phyloP scores from a whole-genome alignment of 768 basidiomycete genomes.

The Pholiota microspora region DNA sequence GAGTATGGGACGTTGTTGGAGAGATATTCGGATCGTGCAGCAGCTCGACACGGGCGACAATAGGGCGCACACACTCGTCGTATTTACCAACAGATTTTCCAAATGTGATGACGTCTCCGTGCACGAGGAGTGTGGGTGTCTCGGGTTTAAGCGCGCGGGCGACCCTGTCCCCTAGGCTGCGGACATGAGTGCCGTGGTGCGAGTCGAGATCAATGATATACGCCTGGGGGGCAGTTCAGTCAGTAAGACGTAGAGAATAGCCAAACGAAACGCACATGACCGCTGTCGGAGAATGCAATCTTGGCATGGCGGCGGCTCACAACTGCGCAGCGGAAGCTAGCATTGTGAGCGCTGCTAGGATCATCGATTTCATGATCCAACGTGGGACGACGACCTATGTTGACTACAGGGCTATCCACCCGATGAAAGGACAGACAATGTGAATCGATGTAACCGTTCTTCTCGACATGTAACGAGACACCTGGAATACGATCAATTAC shows the following conservation, averaged over 20 bases:
- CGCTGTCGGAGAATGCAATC: constrained; percentile 68
- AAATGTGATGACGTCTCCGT: constrained; percentile 74
- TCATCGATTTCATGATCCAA: constrained; percentile 37
- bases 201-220: constrained; percentile 70
- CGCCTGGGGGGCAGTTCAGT: constrained; percentile 42
- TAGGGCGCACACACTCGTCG: constrained; percentile 57
- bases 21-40: constrained; percentile 30
- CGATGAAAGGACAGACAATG: constrained; percentile 54
- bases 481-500: constrained; percentile 37
- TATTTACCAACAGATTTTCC: constrained; percentile 73
- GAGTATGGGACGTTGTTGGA: neutral
- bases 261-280: constrained; percentile 47
- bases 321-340: constrained; percentile 73
- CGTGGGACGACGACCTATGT: constrained; percentile 68
- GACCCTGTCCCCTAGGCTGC: constrained; percentile 46
- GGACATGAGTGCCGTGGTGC: constrained; percentile 75
- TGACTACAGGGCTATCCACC: constrained; percentile 45
- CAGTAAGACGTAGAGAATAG: constrained; percentile 14
- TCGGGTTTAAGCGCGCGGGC: constrained; percentile 53
- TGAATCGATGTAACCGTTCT: constrained; percentile 41
- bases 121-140: constrained; percentile 51
- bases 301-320: constrained; percentile 79
- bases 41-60: constrained; percentile 61
- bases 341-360: constrained; percentile 42
- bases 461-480: constrained; percentile 57